These are phyloP conservation scores for Magnaporthiopsis poae DNA, from an alignment of 2,329 filamentous ascomycete genomes.

Conservation along the genomic window DNA sequence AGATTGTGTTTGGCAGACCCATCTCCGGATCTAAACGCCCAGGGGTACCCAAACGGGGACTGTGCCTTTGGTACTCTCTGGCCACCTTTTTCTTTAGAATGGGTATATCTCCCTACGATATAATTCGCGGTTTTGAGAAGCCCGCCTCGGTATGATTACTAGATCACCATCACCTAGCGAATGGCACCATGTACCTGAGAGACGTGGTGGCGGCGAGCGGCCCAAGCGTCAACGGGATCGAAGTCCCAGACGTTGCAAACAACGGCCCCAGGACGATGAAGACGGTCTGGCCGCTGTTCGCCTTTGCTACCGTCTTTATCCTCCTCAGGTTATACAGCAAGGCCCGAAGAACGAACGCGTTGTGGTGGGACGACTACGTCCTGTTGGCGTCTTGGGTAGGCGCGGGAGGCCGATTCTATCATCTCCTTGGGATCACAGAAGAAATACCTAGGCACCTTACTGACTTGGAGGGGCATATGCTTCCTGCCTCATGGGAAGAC, in stretches of 20 bases:
- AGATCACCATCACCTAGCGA: not conserved
- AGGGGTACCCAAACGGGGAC: not conserved
- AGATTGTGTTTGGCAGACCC: too few relatives aligned
- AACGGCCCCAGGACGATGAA: not conserved
- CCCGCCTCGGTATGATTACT: too few relatives aligned
- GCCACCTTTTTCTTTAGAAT: not conserved
- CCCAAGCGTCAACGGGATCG: not conserved
- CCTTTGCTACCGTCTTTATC: not conserved
- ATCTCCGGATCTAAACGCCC: not conserved
- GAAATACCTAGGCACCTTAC: not conserved
- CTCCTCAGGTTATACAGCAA: not conserved
- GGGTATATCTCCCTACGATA: not conserved
- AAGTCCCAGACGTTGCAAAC: not conserved
- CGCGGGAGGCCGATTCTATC: not conserved
- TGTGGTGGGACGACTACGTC: slow-evolving; percentile 5
- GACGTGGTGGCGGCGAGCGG: too few relatives aligned
- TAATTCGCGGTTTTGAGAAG: not conserved
- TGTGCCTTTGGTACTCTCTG: too few relatives aligned
- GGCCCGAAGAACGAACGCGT: not conserved
- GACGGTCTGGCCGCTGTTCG: slow-evolving; percentile 5
- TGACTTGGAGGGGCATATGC: too few relatives aligned
- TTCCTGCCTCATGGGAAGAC: too few relatives aligned
- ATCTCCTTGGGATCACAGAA: not conserved
- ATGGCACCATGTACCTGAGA: not conserved
- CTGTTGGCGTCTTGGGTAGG: not conserved